Percentiles rank a stretch among this genome's conserved stretches.
phyloP scores from a whole-genome alignment of 352 stramenopile genomes.

The Pseudoperonospora humuli region DNA sequence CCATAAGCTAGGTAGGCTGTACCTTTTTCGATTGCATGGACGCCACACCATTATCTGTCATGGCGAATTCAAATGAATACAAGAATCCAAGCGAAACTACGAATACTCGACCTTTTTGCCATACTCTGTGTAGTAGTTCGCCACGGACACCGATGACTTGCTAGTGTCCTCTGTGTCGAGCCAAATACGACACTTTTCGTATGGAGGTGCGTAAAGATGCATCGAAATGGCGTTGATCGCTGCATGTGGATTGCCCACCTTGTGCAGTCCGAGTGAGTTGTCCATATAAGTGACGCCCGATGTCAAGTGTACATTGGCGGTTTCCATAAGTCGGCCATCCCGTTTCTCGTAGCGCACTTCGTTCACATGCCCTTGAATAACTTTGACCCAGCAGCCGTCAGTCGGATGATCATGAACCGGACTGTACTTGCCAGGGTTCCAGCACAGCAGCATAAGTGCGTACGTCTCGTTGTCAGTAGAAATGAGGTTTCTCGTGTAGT shows the following conservation, averaged over 20 bases:
- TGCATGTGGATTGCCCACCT: slow-evolving; percentile 71
- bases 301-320: slow-evolving; percentile 48
- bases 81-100: too few species aligned
- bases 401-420: slow-evolving; percentile 91
- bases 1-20: too few species aligned
- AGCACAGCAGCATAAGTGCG: slow-evolving; percentile 92
- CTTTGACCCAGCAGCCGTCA: slow-evolving; percentile 88
- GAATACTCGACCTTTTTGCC: slow-evolving; percentile 40
- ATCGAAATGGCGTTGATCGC: slow-evolving; percentile 86
- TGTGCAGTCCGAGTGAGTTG: slow-evolving; percentile 89
- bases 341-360: slow-evolving; percentile 84
- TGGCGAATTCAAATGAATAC: too few species aligned
- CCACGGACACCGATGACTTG: slow-evolving; percentile 58
- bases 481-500: slow-evolving; percentile 94
- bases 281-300: slow-evolving; percentile 86
- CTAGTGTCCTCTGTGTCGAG: slow-evolving; percentile 51
- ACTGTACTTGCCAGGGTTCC: slow-evolving; percentile 85
- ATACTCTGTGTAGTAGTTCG: slow-evolving; percentile 82
- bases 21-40: too few species aligned
- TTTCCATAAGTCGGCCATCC: slow-evolving; percentile 40
- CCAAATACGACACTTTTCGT: slow-evolving; percentile 88
- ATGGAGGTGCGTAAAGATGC: slow-evolving; percentile 90
- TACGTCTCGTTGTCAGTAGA: slow-evolving; percentile 89
- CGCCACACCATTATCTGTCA: too few species aligned
- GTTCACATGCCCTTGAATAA: slow-evolving; percentile 80